Base-by-base conservation (phyloP, 2,329 filamentous ascomycete genomes). In the Coniochaeta sp. region DNA sequence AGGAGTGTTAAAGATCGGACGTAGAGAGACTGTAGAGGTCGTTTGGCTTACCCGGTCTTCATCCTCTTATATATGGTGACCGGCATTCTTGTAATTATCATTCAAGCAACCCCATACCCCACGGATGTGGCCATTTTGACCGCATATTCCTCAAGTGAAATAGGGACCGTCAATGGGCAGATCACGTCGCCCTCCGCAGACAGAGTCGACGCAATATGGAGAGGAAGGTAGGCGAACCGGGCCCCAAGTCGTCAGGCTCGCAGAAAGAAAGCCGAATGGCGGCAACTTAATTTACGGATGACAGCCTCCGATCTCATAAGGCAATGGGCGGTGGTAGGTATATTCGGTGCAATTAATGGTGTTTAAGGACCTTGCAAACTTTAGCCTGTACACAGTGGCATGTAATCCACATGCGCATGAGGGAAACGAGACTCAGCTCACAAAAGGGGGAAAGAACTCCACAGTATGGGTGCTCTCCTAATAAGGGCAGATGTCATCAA, bases 231-330 rank as follows among this genome's bases (percentile, higher is more conserved):
- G 63, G 61, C 44, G 60, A 38, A 59, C 24, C 62, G 61, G n/a
- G n/a, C 60, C 62, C 24, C 44, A 36, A n/a, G 19, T 56, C 14
- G 31, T 22, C 31, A 36, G 26, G 54, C 17, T 28, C n/a, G 26
- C 47, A 52, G 26, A 52, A 28, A 17, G 47, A 44, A 14, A 7
- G 34, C 14, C 7, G 33, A 31, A 8, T 7, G 4, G 33, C 56
- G 17, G 34, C 6, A 43, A 19, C 6, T 40, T 38, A 64, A 58
- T 62, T 43, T 63, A 58, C 65, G 65, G 64, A 66, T 57, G 54
- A 52, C 59, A 63, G 59, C 60, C 62, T 67, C 65, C 65, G 65
- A 57, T 58, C 11, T 62, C 33, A 38, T 55, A 36, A 31, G 34
- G 33, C 36, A 47, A 40, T 16, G 60, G 19, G 44, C 19, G 19